A percentile compares a stretch with the other conserved stretches of the same genome.
phyloP scores from a whole-genome alignment of 2,329 filamentous ascomycete species.

The Aspergillus pseudotamarii region DNA sequence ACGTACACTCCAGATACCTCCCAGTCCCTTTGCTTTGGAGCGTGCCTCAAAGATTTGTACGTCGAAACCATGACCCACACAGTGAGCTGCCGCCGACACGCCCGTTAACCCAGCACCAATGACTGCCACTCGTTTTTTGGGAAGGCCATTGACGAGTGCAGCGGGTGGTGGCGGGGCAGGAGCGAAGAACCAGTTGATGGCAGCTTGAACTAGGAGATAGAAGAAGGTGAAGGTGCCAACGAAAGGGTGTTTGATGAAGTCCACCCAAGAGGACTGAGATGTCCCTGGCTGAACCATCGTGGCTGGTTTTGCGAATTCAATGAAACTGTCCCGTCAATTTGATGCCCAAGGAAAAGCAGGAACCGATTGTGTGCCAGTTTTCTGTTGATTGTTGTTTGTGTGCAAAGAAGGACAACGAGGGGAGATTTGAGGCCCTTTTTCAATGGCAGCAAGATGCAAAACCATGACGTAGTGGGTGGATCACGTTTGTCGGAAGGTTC shows the following conservation, averaged over 20 bases:
- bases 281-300: neutral
- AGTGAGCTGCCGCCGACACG: slow-evolving; percentile 78
- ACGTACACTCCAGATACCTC: slow-evolving; percentile 78
- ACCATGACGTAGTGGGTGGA: slow-evolving; percentile 4
- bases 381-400: neutral
- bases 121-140: slow-evolving; percentile 63
- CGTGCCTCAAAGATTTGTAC: slow-evolving; percentile 78
- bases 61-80: slow-evolving; percentile 83
- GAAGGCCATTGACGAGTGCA: slow-evolving; percentile 55
- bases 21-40: slow-evolving; percentile 62
- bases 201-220: slow-evolving; percentile 33
- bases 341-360: neutral
- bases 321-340: neutral
- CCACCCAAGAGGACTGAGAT: slow-evolving; percentile 19
- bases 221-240: slow-evolving; percentile 33
- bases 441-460: neutral
- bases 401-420: neutral
- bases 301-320: neutral
- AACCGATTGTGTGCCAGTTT: neutral
- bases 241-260: slow-evolving; percentile 32
- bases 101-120: slow-evolving; percentile 74
- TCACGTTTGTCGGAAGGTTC: neutral
- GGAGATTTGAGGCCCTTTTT: neutral
- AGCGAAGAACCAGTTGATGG: slow-evolving; percentile 59
- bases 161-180: slow-evolving; percentile 66